A percentile compares a stretch with the other conserved stretches of the same genome.
These are phyloP conservation scores for Pseudevernia furfuracea DNA, from an alignment of 495 filamentous ascomycete species.

Conservation along the genomic window DNA sequence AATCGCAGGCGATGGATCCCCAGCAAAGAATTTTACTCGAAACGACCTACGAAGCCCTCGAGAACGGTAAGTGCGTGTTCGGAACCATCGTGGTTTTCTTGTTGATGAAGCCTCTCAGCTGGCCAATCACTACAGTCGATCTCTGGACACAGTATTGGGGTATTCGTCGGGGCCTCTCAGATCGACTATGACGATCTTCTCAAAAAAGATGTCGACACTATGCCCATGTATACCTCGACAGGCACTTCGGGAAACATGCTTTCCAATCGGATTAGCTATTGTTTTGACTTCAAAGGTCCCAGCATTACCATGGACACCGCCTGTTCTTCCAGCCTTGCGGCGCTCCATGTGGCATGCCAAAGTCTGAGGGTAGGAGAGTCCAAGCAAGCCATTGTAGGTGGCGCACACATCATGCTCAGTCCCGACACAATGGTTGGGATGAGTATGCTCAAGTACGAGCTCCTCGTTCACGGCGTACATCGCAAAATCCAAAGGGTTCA, in stretches of 20 bases:
- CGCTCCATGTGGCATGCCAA: slow-evolving; percentile 39
- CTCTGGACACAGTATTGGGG: slow-evolving; percentile 4
- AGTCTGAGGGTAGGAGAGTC: slow-evolving; percentile 36
- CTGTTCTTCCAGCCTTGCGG: slow-evolving; percentile 40
- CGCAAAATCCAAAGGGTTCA: no score
- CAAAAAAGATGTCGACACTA: no score
- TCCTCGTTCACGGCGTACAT: no score
- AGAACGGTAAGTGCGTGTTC: slow-evolving; percentile 34
- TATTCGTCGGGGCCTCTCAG: slow-evolving; percentile 2
- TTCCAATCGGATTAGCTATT: slow-evolving; percentile 44
- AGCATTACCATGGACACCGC: slow-evolving; percentile 45
- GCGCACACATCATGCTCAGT: slow-evolving; percentile 6
- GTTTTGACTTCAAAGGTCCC: slow-evolving; percentile 42
- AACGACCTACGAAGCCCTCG: slow-evolving; percentile 51
- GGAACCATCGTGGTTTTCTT: no score
- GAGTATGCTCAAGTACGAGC: neutral
- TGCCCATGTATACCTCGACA: neutral
- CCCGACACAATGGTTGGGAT: slow-evolving; percentile 16
- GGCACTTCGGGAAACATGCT: slow-evolving; percentile 19
- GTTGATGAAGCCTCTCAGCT: neutral
- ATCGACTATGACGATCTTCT: slow-evolving; percentile 12
- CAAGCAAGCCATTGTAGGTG: slow-evolving; percentile 25
- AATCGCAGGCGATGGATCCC: no score
- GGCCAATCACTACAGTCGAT: neutral
- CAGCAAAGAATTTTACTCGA: slow-evolving; percentile 50